Evolutionary conservation across 139 green algal species (phyloP), one percentile per base, ranked within the genome.

Genomic region (Eudorina sp.): DNA sequence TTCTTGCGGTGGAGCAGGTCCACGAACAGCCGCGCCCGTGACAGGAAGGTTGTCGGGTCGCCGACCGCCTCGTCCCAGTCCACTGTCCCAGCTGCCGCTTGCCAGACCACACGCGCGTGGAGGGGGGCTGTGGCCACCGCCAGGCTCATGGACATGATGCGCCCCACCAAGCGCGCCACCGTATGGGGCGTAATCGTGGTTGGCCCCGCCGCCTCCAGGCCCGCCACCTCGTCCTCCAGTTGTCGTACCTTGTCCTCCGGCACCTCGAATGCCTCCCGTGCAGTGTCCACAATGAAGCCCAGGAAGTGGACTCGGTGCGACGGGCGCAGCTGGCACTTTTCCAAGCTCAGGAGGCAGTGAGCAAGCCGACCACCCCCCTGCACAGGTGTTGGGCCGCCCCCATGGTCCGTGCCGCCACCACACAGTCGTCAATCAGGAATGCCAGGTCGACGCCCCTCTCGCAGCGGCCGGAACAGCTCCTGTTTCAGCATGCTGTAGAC

Each of bases 241-340:
- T 31, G 51, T 29, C 46, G 29, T 27, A 74, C 53, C 25, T 85
- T 85, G 8, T 74, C 55, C 16, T 8, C 4, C 1, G 78, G 78
- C 19, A 85, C 78, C 41, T 41, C 41, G 41, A 74, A 85, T 14
- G 27, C 23, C 58, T 40, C 18, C 25, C 9, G 25, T 13, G 8
- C 13, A 13, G 74, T 45, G 46, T 82, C 46, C 5, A 82, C 74
- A 0, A 48, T 21, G n/a, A 82, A n/a, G n/a, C 74, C 74, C 21
- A 82, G 74, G 74, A 82, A 82, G n/a, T 46, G 74, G n/a, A 82
- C 27, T 13, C 74, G n/a, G 13, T 46, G 46, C 13, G 46, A 16
- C 3, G 74, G 74, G 23, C 16, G 13, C 7, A 82, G 41, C 40
- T 85, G 78, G 46, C 78, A 85, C 78, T 85, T 85, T 1, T 53